Percentiles rank a stretch among this genome's conserved stretches.
Evolutionary conservation across 805 yeast species (phyloP).

Genomic region (Geotrichum ghanense): DNA sequence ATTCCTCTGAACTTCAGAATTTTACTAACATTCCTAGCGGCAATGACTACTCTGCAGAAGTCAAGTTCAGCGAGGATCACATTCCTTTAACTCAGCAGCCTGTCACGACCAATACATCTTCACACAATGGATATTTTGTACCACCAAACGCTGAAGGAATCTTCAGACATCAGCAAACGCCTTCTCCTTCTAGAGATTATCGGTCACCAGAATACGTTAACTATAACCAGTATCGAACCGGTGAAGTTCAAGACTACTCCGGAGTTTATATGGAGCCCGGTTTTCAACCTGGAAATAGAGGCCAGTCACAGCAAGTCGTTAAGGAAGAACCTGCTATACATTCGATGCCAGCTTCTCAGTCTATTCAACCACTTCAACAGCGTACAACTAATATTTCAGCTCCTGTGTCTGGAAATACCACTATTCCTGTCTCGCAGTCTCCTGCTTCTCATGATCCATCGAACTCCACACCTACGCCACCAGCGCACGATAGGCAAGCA

Average conservation of each 20-base stretch:
- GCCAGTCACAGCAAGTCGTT: too few species aligned
- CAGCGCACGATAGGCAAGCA: not conserved
- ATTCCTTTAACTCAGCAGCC: slow-evolving; percentile 3
- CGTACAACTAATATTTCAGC: too few species aligned
- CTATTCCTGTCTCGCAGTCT: too few species aligned
- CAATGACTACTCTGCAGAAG: slow-evolving; percentile 13
- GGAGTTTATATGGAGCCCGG: too few species aligned
- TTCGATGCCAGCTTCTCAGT: too few species aligned
- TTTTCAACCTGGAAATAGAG: too few species aligned
- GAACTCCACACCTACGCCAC: not conserved
- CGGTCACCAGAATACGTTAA: slow-evolving; percentile 5
- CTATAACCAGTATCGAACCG: slow-evolving; percentile 3
- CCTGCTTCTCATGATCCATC: too few species aligned
- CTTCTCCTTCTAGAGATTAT: slow-evolving; percentile 11
- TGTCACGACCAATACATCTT: slow-evolving; percentile 4
- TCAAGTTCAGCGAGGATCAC: slow-evolving; percentile 10
- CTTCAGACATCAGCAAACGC: slow-evolving; percentile 7
- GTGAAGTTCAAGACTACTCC: not conserved
- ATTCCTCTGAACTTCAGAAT: slow-evolving; percentile 11
- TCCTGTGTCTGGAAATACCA: too few species aligned
- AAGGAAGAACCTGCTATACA: too few species aligned
- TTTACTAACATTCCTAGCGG: slow-evolving; percentile 7
- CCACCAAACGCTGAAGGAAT: slow-evolving; percentile 3
- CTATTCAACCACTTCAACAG: too few species aligned
- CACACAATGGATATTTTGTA: slow-evolving; percentile 4